Evolutionary conservation across 345 rosid genomes (phyloP), one percentile per base, ranked within the genome.

Genomic region (Gossypium thurberi): DNA sequence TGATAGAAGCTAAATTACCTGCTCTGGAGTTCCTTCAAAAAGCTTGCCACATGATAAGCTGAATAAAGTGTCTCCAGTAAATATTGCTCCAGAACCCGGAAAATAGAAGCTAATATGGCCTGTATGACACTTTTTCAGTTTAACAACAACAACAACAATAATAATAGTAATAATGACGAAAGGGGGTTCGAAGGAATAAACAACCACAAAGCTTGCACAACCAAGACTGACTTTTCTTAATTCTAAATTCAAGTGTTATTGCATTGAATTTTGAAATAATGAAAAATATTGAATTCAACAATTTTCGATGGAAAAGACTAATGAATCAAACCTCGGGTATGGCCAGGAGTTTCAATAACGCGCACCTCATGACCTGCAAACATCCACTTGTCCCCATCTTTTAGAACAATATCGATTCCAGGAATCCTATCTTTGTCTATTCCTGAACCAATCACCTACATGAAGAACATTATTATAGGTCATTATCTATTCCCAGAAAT

Each of bases 1-100:
- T 10, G 2, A 8, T 17, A n/a, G 6, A 10, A 20, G 11, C 55
- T 70, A 42, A 61, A 53, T 74, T 82, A 95, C 99, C 98, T 95
- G 87, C 79, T 85, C 89, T 15, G 97, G 97, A 42, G 87, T 87
- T 78, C 98, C 99, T 83, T 95, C 99, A 68, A 91, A 87, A 76
- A 92, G 90, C 81, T 85, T 92, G 81, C 99, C 99, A 76, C 99
- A 95, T 2, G 98, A 91, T 83, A 95, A 85, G 90, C 99, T 95
- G 81, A 90, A 88, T 79, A 95, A 80, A 42, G 97, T 84, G 83
- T 95, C 97, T 78, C 99, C 99, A 6, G 98, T 87, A 79, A 92
- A 95, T 77, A 95, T 84, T 15, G 88, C 88, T 46, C 92, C 94
- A 42, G 98, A 86, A 77, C 91, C 85, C 42, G 97, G 96, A 80